These are phyloP conservation scores for Typha latifolia DNA, from an alignment of 176 grass and related monocot species.

Conservation along the genomic window DNA sequence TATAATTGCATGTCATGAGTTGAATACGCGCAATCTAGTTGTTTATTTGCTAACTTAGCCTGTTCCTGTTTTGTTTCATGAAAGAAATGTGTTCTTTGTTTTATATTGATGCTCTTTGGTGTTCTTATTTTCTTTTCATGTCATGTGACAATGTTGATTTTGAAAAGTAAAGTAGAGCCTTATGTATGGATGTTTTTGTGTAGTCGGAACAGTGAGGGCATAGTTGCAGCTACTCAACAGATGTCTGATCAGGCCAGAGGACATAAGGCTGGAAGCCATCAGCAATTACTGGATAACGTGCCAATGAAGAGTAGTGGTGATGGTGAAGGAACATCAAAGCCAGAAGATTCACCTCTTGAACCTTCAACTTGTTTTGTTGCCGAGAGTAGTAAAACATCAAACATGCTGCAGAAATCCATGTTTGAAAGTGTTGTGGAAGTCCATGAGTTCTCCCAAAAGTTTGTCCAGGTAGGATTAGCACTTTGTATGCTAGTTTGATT, in stretches of 20 bases:
- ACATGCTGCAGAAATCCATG: slow-evolving; percentile 18
- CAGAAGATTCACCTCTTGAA: slow-evolving; percentile 12
- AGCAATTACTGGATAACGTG: slow-evolving; percentile 2
- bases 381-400: slow-evolving; percentile 23
- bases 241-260: slow-evolving; percentile 33
- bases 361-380: background rate
- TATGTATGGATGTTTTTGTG: slow-evolving; percentile 14
- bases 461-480: slow-evolving; percentile 20
- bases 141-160: too few relatives aligned
- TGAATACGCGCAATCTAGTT: too few relatives aligned
- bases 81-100: too few relatives aligned
- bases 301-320: slow-evolving; percentile 25
- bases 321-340: slow-evolving; percentile 64
- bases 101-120: too few relatives aligned
- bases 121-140: too few relatives aligned
- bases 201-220: slow-evolving; percentile 22
- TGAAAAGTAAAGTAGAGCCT: too few relatives aligned
- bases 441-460: slow-evolving; percentile 49
- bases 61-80: too few relatives aligned
- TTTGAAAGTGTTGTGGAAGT: slow-evolving; percentile 33
- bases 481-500: background rate
- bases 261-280: slow-evolving; percentile 30
- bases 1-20: too few relatives aligned
- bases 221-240: background rate
- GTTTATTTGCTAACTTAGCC: too few relatives aligned